Conservation (phyloP, 2,329 filamentous ascomycete genomes). For the Aspergillus ochraceoroseus region DNA sequence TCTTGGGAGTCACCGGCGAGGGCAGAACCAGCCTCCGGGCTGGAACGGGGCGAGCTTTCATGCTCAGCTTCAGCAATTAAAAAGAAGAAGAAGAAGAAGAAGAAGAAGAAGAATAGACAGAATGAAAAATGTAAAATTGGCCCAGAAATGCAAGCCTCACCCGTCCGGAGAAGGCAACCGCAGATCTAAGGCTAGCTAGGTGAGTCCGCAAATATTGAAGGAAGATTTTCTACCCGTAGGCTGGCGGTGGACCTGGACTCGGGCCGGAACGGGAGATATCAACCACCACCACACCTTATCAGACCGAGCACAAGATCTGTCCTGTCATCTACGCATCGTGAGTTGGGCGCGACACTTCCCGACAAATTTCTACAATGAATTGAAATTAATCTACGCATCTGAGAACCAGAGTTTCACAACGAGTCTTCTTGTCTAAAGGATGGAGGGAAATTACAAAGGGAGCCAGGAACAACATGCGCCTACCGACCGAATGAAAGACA, state of each 20-base stretch:
- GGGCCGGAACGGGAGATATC: constrained; percentile 21
- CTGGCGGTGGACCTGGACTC: constrained; percentile 15
- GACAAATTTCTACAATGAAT: background rate
- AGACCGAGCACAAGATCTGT: background rate
- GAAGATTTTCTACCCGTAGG: constrained; percentile 18
- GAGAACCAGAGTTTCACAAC: constrained; percentile 1
- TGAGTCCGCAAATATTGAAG: constrained; percentile 12
- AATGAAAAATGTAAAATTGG: background rate
- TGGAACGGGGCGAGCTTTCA: constrained; percentile 38
- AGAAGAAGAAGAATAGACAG: background rate
- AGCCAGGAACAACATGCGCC: constrained; percentile 8
- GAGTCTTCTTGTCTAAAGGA: constrained; percentile 17
- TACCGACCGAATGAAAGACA: constrained; percentile 12
- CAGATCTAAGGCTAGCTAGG: constrained; percentile 3
- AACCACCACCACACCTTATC: background rate
- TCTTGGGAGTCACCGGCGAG: constrained; percentile 28
- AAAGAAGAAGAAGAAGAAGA: background rate
- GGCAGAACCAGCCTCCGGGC: constrained; percentile 37
- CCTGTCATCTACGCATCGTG: too few relatives aligned
- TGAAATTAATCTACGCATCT: background rate
- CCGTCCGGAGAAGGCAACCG: background rate
- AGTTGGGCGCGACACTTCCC: too few relatives aligned
- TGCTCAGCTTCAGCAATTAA: constrained; percentile 21
- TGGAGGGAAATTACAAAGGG: constrained; percentile 15
- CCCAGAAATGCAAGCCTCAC: background rate